phyloP scores from a whole-genome alignment of 768 basidiomycete genomes.

The Harrya chromipes region DNA sequence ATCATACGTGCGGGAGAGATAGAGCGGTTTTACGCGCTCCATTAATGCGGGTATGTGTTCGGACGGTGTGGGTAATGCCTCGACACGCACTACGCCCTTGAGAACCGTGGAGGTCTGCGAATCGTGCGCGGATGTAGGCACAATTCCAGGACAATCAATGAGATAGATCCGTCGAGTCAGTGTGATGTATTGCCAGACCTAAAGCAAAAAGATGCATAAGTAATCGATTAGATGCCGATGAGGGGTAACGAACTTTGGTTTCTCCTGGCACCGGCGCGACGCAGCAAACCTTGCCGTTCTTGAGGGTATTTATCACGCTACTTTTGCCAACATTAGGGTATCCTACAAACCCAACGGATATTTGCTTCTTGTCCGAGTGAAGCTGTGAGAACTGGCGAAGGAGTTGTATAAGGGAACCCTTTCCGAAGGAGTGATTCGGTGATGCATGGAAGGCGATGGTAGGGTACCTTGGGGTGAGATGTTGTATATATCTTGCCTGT shows the following conservation, averaged over 20 bases:
- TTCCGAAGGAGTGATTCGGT: conserved; percentile 98
- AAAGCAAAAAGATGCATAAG: neutral
- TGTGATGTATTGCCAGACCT: conserved; percentile 99
- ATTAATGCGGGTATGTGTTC: conserved; percentile 90
- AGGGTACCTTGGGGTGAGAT: conserved; percentile 90
- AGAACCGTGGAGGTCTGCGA: conserved; percentile 88
- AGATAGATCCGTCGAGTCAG: conserved; percentile 95
- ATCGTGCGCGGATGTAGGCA: conserved; percentile 90
- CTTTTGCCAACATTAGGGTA: conserved; percentile 99
- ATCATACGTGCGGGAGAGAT: conserved; percentile 83
- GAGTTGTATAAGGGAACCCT: conserved; percentile 96
- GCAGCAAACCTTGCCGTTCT: conserved; percentile 95
- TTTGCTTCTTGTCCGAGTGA: conserved; percentile 99
- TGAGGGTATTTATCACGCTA: conserved; percentile 96
- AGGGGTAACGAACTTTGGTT: conserved; percentile 61
- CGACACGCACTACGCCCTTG: conserved; percentile 95
- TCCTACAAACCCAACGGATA: conserved; percentile 95
- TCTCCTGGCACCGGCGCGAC: conserved; percentile 98
- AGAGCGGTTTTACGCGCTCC: conserved; percentile 87
- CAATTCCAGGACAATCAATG: conserved; percentile 98
- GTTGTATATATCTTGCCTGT: conserved; percentile 93
- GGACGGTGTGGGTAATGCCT: conserved; percentile 88
- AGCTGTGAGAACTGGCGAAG: conserved; percentile 95
- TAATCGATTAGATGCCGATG: neutral
- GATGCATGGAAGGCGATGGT: conserved; percentile 99